Percentiles rank a stretch among this genome's conserved stretches.
phyloP scores from a whole-genome alignment of 768 basidiomycete genomes.

The Rubroboletus satanas region DNA sequence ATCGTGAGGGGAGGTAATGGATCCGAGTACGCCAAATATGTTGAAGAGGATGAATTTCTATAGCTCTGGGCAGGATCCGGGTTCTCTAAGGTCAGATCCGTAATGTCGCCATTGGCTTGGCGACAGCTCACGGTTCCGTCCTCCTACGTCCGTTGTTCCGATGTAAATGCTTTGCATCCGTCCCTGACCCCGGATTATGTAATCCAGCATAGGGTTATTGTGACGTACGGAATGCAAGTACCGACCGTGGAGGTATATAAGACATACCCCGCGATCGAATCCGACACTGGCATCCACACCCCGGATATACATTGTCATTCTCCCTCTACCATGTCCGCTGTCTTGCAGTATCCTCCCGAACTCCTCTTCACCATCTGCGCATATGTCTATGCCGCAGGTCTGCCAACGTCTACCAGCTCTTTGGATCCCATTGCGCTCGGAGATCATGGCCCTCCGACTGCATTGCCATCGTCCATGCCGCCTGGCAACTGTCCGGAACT shows the following conservation, averaged over 20 bases:
- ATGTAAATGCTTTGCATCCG: background rate
- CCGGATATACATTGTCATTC: background rate
- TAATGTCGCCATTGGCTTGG: background rate
- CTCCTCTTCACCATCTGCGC: conserved; percentile 70
- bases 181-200: conserved; percentile 13
- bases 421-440: conserved; percentile 64
- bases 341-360: conserved; percentile 61
- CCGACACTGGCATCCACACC: background rate
- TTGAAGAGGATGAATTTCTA: background rate
- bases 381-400: conserved; percentile 60
- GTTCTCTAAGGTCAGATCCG: background rate
- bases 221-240: background rate
- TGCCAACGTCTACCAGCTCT: conserved; percentile 51
- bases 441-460: conserved; percentile 47
- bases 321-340: conserved; percentile 19
- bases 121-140: conserved; percentile 10
- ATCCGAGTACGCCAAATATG: background rate
- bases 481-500: conserved; percentile 67
- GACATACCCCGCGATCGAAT: background rate
- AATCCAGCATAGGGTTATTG: background rate
- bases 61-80: too few species aligned
- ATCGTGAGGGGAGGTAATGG: too few species aligned
- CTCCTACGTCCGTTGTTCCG: conserved; percentile 1
- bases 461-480: conserved; percentile 71
- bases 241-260: conserved; percentile 1